Evolutionary conservation across 176 grass and related monocot genomes (phyloP).

Genomic region (Bolboschoenus planiculmis): DNA sequence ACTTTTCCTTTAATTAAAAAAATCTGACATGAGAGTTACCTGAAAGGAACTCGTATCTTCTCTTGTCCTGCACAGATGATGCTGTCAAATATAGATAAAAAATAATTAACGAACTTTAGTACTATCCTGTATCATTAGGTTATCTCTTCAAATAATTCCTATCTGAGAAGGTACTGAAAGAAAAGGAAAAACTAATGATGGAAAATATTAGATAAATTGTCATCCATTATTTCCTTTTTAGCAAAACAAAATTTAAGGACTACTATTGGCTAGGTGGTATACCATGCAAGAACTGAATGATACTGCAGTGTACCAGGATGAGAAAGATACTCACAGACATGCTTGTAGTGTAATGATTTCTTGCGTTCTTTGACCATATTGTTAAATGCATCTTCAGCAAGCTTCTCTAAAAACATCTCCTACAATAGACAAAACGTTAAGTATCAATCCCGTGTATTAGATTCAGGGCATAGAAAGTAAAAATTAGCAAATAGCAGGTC

Average conservation of each 20-base stretch:
- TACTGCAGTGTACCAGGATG: not conserved
- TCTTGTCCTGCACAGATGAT: conserved; percentile 40
- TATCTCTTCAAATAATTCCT: conserved; percentile 3
- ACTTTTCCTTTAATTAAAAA: not conserved
- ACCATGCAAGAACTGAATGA: not conserved
- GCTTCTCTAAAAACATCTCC: conserved; percentile 81
- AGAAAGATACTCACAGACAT: conserved; percentile 55
- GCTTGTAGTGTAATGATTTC: conserved; percentile 57
- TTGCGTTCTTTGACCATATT: conserved; percentile 52
- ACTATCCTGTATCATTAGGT: not conserved
- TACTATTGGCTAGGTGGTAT: too few relatives aligned
- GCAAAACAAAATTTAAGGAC: not conserved
- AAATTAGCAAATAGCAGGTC: not conserved
- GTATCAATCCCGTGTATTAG: not conserved
- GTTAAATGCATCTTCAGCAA: conserved; percentile 47
- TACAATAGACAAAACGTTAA: conserved; percentile 14
- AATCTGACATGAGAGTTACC: conserved; percentile 27
- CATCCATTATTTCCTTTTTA: not conserved
- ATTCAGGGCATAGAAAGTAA: not conserved
- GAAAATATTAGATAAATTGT: not conserved
- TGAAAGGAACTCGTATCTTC: conserved; percentile 73
- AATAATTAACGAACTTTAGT: not conserved
- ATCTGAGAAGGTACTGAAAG: not conserved
- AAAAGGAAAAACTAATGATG: not conserved
- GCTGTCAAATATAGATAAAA: conserved; percentile 30